Evolutionary conservation across 352 stramenopile genomes (phyloP), one percentile per base, ranked within the genome.

Genomic region (Phytophthora macrochlamydospora): DNA sequence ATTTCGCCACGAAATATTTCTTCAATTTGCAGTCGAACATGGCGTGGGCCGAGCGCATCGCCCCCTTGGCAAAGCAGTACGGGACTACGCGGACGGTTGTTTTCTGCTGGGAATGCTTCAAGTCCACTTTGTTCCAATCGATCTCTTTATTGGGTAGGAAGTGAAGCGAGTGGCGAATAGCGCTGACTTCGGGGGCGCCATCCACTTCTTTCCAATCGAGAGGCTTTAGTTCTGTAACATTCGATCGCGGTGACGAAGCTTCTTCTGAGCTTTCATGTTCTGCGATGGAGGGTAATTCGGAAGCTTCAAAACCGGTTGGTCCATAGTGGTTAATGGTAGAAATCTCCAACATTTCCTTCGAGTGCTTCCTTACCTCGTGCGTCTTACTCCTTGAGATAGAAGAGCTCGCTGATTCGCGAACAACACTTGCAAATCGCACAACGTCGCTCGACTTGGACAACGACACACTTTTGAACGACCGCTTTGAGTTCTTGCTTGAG

Each of bases 1-100:
- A 59, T 33, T 85, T 85, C 2, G 67, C 76, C 0, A 85, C 67
- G 14, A 81, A 63, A 12, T 57, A 52, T 46, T 67, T 69, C 0
- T 45, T 28, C 56, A 77, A 70, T 7, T 64, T 81, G 42, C 60
- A 65, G 48, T 81, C 75, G 28, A 69, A 67, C 69, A 83, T 65
- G 0, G 57, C 72, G 46, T 81, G 71, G 1, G 71, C 69, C 11
- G 67, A 67, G 18, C 76, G 66, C 68, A 83, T 81, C 2, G 62
- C 64, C 3, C 76, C 73, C 14, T 67, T 76, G 0, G 68, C 65
- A 64, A 85, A 85, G 13, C 63, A 81, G 1, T 12, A 67, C 31
- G 31, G 51, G 7, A 67, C 30, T 6, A 82, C 24, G n/a, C 65
- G 65, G 44, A 85, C 77, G 24, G 1, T 81, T 3, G 73, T 81